Base-by-base conservation (phyloP, 345 rosid genomes). In the Syzygium aqueum region DNA sequence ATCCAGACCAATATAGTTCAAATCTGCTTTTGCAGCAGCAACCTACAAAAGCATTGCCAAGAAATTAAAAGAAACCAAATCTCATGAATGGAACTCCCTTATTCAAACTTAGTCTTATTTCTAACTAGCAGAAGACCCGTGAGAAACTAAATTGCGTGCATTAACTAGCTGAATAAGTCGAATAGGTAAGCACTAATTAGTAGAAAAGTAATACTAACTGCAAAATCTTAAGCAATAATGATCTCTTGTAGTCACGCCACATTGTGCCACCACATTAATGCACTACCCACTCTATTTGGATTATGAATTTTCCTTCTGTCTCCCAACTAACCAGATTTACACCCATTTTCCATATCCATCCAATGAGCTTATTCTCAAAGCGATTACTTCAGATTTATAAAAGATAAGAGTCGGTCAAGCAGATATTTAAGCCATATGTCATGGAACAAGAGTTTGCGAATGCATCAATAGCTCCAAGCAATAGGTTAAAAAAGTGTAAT, bases 1-100 rank as follows among this genome's bases (percentile, higher is more conserved):
- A 90, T 98, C 99, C 84, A 97, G 90, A 50, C 99, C 99, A 54
- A 96, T 98, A 86, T 98, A 98, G 93, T 98, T 98, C 91, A 98
- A 91, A 94, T 98, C 99, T 84, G 97, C 99, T 91, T 95, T 92
- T 84, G 98, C 97, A 86, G 99, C 99, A 91, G 96, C 92, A 88
- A 97, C 99, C 99, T 96, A 86, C 77, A 30, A 87, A 63, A 63
- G 89, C 91, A 86, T 77, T 37, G 61, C 73, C 89, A 73, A 65
- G 57, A 67, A 63, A 13, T 37, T 67, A 33, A 52, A 54, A 73
- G 85, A 85, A 84, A 54, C 40, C 13, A 77, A 65, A 86, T 50
- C 49, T 53, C 52, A 22, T 43, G 54, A 16, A 43, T 59, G 23
- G 67, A 33, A 53, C 27, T 63, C 73, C 59, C 49, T 37, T 7